Percentiles rank a stretch among this genome's conserved stretches.
Conservation (phyloP, 169 alveolate genomes). For the Plasmodium chabaudi region DNA sequence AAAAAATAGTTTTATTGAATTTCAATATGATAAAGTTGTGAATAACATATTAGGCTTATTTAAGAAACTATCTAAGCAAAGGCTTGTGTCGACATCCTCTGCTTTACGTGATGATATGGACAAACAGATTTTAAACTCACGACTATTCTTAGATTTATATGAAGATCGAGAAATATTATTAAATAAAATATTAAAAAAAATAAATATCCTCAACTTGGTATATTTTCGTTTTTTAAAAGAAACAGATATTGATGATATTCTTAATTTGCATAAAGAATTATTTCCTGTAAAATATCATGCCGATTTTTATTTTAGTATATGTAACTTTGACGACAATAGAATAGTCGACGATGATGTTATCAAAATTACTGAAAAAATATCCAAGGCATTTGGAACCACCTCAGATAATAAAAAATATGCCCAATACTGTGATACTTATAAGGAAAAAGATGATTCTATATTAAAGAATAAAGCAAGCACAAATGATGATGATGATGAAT, state of each 20-base stretch:
- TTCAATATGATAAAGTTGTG: slow-evolving; percentile 64
- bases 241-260: slow-evolving; percentile 55
- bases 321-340: slow-evolving; percentile 73
- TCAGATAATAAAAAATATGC: slow-evolving; percentile 6
- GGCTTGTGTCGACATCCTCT: slow-evolving; percentile 57
- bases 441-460: not conserved
- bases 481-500: not conserved
- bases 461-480: not conserved
- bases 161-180: slow-evolving; percentile 64
- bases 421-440: not conserved
- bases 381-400: slow-evolving; percentile 7
- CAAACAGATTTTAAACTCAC: slow-evolving; percentile 61
- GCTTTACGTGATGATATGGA: slow-evolving; percentile 64
- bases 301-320: slow-evolving; percentile 72
- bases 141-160: slow-evolving; percentile 60
- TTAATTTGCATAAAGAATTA: slow-evolving; percentile 59
- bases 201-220: slow-evolving; percentile 63
- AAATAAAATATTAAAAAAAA: slow-evolving; percentile 62
- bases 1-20: slow-evolving; percentile 61
- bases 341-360: slow-evolving; percentile 49
- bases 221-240: slow-evolving; percentile 76
- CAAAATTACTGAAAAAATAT: slow-evolving; percentile 35
- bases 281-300: slow-evolving; percentile 74
- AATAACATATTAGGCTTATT: slow-evolving; percentile 45
- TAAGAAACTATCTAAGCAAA: slow-evolving; percentile 45